Evolutionary conservation across 345 rosid genomes (phyloP), one percentile per base, ranked within the genome.

Genomic region (Citrus mangshanensis): DNA sequence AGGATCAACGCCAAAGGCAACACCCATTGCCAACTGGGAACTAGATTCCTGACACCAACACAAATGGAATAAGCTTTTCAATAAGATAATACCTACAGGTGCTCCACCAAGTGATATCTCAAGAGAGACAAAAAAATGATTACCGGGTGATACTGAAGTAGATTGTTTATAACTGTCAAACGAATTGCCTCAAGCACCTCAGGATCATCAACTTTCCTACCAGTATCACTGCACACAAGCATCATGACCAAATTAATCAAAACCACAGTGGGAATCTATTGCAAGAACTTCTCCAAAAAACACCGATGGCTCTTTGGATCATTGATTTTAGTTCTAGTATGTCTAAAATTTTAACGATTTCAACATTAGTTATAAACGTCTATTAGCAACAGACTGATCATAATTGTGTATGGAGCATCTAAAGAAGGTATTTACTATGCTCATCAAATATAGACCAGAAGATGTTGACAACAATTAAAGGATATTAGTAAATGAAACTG

Each of bases 181-280:
- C 99, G 98, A 74, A 96, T 96, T 56, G 97, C 95, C 82, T 96
- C 99, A 8, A 96, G 98, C 87, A 94, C 81, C 83, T 96, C 99
- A 13, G 97, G 95, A 72, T 94, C 99, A 40, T 91, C 97, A 66
- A 96, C 91, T 88, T 96, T 96, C 87, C 99, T 85, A 70, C 99
- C 99, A 55, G 93, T 93, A 81, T 81, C 86, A 74, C 99, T 96
- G 89, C 85, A 87, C 42, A 82, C 35, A 84, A 76, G 80, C 42
- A 69, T 37, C 56, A 28, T 18, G 60, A 28, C 14, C 30, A 65
- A 70, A 61, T 68, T 59, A 81, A 76, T 32, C 68, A 78, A 68
- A 75, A 9, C 69, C 24, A 22, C 13, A 19, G 30, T 27, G 64
- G 54, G 42, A 70, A 73, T 32, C 27, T 40, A 22, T 70, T 19